These are phyloP conservation scores for Russula sp. DNA, from an alignment of 768 basidiomycete genomes.

Conservation along the genomic window DNA sequence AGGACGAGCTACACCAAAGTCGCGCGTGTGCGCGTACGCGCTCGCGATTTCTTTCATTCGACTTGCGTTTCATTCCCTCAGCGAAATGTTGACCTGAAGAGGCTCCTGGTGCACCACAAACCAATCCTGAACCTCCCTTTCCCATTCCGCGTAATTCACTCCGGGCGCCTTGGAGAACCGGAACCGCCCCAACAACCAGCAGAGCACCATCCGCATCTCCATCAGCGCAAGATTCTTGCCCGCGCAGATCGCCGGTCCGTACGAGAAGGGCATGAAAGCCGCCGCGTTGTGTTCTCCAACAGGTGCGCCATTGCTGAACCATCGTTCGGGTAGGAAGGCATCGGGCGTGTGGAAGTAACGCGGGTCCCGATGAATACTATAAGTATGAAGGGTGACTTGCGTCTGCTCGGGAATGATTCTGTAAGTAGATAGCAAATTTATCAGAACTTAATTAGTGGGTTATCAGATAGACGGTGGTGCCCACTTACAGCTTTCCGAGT, in stretches of 20 bases:
- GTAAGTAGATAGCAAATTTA: background rate
- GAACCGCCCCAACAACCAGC: slow-evolving; percentile 33
- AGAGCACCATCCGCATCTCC: slow-evolving; percentile 36
- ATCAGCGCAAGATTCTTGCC: slow-evolving; percentile 38
- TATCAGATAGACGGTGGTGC: background rate
- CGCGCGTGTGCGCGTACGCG: too few species aligned
- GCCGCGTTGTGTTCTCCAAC: slow-evolving; percentile 25
- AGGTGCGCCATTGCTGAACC: background rate
- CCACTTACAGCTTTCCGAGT: background rate
- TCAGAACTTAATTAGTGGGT: background rate
- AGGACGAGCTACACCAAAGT: too few species aligned
- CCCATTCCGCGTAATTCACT: slow-evolving; percentile 9
- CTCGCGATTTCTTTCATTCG: too few species aligned
- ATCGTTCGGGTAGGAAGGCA: slow-evolving; percentile 16
- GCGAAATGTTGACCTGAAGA: background rate
- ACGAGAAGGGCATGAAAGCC: slow-evolving; percentile 40
- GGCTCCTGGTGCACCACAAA: slow-evolving; percentile 12
- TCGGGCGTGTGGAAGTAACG: slow-evolving; percentile 15
- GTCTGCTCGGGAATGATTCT: slow-evolving; percentile 17
- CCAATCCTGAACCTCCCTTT: slow-evolving; percentile 6
- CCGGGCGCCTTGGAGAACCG: slow-evolving; percentile 20
- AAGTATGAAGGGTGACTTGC: slow-evolving; percentile 15
- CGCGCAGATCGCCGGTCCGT: slow-evolving; percentile 36
- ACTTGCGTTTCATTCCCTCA: background rate
- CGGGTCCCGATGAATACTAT: slow-evolving; percentile 18